A percentile compares a stretch with the other conserved stretches of the same genome.
Conservation (phyloP, 1,284 basidiomycete genomes). For the Cutaneotrichosporon cutaneum region DNA sequence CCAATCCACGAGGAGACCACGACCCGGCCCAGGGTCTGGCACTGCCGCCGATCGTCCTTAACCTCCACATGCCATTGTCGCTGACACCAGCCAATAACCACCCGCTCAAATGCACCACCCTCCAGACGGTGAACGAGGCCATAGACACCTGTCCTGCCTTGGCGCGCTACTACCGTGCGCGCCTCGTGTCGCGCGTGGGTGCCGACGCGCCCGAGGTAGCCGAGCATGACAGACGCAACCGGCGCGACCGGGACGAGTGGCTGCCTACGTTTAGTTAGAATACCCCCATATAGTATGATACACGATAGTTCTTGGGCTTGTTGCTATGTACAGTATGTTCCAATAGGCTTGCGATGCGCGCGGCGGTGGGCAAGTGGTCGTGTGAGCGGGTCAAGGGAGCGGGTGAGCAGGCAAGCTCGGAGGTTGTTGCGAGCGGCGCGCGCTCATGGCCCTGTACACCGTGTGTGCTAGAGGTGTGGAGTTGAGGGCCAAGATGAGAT, state of each 20-base stretch:
- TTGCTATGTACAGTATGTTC: constrained; percentile 3
- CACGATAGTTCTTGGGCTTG: background rate
- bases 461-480: too few species aligned
- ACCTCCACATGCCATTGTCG: constrained; percentile 1
- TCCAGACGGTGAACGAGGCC: constrained; percentile 44
- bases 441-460: too few species aligned
- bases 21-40: background rate
- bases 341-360: background rate
- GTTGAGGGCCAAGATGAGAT: background rate
- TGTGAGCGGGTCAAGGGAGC: background rate
- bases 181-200: constrained; percentile 38
- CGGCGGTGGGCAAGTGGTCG: background rate
- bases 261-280: constrained; percentile 31
- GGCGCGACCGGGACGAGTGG: constrained; percentile 40
- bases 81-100: constrained; percentile 41
- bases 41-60: background rate
- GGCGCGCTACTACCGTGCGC: constrained; percentile 35
- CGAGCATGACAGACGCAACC: constrained; percentile 37
- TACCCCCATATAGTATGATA: background rate
- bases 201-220: constrained; percentile 35
- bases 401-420: background rate
- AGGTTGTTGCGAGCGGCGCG: background rate
- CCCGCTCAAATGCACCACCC: constrained; percentile 40
- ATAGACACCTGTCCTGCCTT: constrained; percentile 46
- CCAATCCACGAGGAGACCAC: too few species aligned